Base-by-base conservation (phyloP, 768 basidiomycete genomes). In the Hericium erinaceus region DNA sequence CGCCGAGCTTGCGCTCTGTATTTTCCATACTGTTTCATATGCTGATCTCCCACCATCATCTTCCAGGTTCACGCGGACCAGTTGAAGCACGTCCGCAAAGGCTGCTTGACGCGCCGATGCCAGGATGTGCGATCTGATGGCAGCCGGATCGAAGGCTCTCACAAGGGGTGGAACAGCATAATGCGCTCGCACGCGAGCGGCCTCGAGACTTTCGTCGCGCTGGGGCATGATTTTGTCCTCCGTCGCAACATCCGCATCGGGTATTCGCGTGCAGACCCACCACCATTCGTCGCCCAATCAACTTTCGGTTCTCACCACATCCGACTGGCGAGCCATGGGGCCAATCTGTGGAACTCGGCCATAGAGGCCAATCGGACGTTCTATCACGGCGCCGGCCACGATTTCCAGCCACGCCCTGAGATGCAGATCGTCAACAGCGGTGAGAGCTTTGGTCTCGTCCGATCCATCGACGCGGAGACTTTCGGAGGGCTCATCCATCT, bases 141-240 rank as follows among this genome's bases (percentile, higher is more conserved):
- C 0, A 69, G 67, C 16, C 63, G 60, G 0, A 69, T 71, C 10
- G 65, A 71, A 28, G 67, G 65, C 1, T 63, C 56, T 2, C 69
- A 70, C 52, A 70, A 69, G 48, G 65, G 59, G 0, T 70, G 67
- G 68, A 70, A 70, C 39, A 24, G 50, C 1, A 26, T 70, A 1
- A 60, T 64, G 52, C 54, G 61, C 0, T 52, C 62, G 2, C 53
- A 61, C 12, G 61, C 70, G 0, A 66, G 67, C 26, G 66, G 69
- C 1, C 48, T 72, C 0, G 59, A 50, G 6, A 56, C 61, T 13
- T 55, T 70, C 13, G 15, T 39, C 0, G 41, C 54, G 0, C 64
- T 70, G 0, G n/a, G 57, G 1, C 63, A 65, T 9, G 65, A 71
- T 55, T 65, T 64, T 39, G 61, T 69, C 1, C 60, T 65, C 6